Conservation (phyloP, 768 basidiomycete genomes). For the Nidularia sp. region DNA sequence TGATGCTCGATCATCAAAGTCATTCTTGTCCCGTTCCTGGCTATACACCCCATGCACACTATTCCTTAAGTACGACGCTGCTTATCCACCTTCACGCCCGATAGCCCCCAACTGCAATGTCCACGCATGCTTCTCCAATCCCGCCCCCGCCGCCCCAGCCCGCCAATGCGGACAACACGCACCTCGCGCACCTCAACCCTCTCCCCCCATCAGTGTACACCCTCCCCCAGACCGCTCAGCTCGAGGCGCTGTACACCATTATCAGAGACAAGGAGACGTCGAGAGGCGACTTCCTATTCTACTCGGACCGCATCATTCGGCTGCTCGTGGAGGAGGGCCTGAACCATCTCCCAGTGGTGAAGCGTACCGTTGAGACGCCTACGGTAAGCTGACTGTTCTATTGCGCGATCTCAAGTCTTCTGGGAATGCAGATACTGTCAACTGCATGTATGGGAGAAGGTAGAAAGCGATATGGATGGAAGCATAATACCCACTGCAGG, state of each 20-base stretch:
- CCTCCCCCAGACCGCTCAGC: slow-evolving; percentile 85
- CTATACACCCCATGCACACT: too few species aligned
- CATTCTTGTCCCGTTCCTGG: background rate
- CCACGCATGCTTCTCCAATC: background rate
- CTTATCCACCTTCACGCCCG: background rate
- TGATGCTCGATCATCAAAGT: background rate
- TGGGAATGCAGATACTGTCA: background rate
- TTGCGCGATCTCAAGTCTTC: background rate
- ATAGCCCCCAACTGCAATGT: background rate
- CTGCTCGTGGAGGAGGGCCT: slow-evolving; percentile 80
- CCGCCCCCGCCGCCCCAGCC: slow-evolving; percentile 31
- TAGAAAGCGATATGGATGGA: too few species aligned
- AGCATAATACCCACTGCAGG: too few species aligned
- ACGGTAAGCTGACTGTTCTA: slow-evolving; percentile 47
- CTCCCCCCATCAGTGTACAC: slow-evolving; percentile 85
- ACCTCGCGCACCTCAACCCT: slow-evolving; percentile 30
- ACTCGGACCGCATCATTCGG: slow-evolving; percentile 88
- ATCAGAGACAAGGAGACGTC: slow-evolving; percentile 86
- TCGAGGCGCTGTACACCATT: slow-evolving; percentile 94
- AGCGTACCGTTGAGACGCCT: slow-evolving; percentile 78
- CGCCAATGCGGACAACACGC: slow-evolving; percentile 25
- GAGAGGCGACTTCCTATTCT: slow-evolving; percentile 94
- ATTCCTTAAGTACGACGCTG: too few species aligned
- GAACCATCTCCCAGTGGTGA: slow-evolving; percentile 75
- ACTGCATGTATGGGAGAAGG: background rate